A percentile compares a stretch with the other conserved stretches of the same genome.
These are phyloP conservation scores for Hypocrella siamensis DNA, from an alignment of 2,329 filamentous ascomycete genomes.

Conservation along the genomic window DNA sequence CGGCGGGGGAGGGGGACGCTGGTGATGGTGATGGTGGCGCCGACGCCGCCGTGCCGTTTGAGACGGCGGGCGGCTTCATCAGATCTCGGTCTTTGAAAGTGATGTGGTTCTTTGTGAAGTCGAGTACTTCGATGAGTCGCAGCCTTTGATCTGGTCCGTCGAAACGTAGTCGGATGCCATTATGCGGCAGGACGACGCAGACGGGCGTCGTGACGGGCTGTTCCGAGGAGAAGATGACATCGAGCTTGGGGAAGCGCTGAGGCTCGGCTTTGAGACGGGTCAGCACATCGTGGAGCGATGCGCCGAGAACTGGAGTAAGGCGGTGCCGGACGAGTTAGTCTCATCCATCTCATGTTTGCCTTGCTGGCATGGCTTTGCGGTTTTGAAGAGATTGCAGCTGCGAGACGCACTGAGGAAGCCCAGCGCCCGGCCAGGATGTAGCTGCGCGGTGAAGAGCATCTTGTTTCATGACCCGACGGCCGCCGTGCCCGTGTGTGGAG, in stretches of 20 bases:
- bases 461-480: no score
- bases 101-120: conserved; percentile 75
- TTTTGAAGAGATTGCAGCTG: background rate
- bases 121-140: conserved; percentile 76
- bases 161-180: conserved; percentile 81
- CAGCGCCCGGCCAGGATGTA: conserved; percentile 49
- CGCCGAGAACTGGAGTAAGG: conserved; percentile 55
- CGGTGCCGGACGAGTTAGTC: no score
- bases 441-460: conserved; percentile 42
- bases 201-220: conserved; percentile 63
- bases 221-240: conserved; percentile 64
- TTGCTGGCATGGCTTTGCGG: background rate
- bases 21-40: no score
- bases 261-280: conserved; percentile 80
- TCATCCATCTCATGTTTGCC: no score
- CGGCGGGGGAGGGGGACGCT: conserved; percentile 15
- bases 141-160: conserved; percentile 87
- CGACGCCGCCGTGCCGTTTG: conserved; percentile 17
- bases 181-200: conserved; percentile 60
- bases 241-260: conserved; percentile 65
- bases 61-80: conserved; percentile 37
- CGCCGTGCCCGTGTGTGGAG: no score
- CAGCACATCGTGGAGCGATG: conserved; percentile 79
- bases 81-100: conserved; percentile 70
- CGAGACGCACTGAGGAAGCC: conserved; percentile 37